These are phyloP conservation scores for Balakata baccata DNA, from an alignment of 345 rosid species.

Conservation along the genomic window DNA sequence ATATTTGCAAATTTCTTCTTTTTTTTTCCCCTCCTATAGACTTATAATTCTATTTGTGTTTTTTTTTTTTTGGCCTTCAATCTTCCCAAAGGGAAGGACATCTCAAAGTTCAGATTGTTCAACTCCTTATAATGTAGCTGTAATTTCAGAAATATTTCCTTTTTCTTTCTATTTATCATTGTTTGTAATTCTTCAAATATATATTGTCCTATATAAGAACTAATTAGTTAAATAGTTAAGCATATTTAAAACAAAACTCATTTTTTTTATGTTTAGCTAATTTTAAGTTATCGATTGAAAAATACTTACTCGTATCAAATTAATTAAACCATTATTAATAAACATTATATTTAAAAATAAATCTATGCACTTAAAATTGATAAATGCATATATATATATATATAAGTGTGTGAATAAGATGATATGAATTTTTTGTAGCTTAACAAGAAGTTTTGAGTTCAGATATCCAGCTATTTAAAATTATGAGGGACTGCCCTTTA, in stretches of 20 bases:
- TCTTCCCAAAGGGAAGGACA: constrained; percentile 48
- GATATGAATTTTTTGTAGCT: no score
- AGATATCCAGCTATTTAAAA: no score
- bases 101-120: constrained; percentile 12
- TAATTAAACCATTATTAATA: no score
- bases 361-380: no score
- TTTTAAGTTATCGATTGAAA: no score
- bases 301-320: no score
- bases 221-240: neutral
- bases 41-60: constrained; percentile 3
- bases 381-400: no score
- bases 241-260: neutral
- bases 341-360: no score
- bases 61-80: constrained; percentile 6
- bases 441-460: no score
- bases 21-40: constrained; percentile 8
- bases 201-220: neutral
- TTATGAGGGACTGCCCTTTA: no score
- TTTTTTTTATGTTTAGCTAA: no score
- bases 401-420: no score
- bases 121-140: constrained; percentile 9
- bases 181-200: neutral
- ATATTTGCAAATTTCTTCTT: neutral
- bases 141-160: neutral
- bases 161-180: neutral